Evolutionary conservation across 805 yeast genomes (phyloP).

Genomic region (Schizosaccharomyces lindneri): DNA sequence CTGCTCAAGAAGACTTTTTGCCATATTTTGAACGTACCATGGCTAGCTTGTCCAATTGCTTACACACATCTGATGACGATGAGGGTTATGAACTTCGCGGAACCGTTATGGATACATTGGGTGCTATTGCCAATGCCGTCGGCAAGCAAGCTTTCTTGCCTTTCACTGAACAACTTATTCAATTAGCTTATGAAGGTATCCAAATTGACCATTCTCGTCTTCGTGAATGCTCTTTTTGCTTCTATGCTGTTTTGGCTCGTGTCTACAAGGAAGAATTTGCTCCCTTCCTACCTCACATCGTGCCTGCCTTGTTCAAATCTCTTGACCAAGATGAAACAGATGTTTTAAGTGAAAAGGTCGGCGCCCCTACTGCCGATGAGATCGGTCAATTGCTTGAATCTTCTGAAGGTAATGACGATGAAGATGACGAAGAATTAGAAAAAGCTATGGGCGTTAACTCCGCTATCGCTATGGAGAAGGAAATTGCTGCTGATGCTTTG

Average conservation of each 20-base stretch:
- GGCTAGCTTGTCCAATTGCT: constrained; percentile 56
- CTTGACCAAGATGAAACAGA: constrained; percentile 63
- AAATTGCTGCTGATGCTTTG: constrained; percentile 75
- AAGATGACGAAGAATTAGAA: constrained; percentile 35
- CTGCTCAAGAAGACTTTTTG: constrained; percentile 65
- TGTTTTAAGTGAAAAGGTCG: constrained; percentile 2
- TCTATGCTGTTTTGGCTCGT: constrained; percentile 79
- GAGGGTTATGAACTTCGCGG: constrained; percentile 83
- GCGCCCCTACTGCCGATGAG: constrained; percentile 5
- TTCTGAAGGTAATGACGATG: constrained; percentile 14
- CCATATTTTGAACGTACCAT: constrained; percentile 73
- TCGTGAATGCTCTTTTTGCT: constrained; percentile 85
- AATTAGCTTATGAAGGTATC: constrained; percentile 62
- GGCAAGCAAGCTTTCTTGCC: constrained; percentile 72
- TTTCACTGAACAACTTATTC: constrained; percentile 67
- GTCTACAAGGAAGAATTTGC: constrained; percentile 81
- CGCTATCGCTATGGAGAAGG: constrained; percentile 87
- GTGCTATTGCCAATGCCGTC: constrained; percentile 90
- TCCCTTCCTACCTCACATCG: constrained; percentile 54
- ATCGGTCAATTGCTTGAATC: constrained; percentile 7
- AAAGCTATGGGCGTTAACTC: constrained; percentile 71
- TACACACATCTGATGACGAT: constrained; percentile 51
- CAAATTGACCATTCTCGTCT: constrained; percentile 58
- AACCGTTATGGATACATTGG: constrained; percentile 72
- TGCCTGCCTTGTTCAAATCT: constrained; percentile 66